These are phyloP conservation scores for Geotrichum macrosporum DNA, from an alignment of 1,139 yeast species.

Conservation along the genomic window DNA sequence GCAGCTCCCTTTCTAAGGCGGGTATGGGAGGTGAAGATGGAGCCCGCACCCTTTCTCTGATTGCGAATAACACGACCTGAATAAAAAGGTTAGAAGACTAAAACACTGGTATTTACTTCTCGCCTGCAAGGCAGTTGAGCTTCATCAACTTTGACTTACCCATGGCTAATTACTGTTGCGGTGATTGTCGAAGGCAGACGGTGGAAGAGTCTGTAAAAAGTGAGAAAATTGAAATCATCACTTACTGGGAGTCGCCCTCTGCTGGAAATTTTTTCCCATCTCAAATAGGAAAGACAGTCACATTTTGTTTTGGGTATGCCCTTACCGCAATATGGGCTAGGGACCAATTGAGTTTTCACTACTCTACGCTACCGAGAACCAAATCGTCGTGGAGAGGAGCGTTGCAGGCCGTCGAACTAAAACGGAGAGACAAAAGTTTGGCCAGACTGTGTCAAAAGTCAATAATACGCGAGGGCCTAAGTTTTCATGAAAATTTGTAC, in stretches of 20 bases:
- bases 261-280: conserved; percentile 7
- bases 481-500: too few relatives aligned
- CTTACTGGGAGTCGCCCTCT: conserved; percentile 3
- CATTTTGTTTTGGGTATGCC: too few relatives aligned
- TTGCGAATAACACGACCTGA: conserved; percentile 99
- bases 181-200: conserved; percentile 21
- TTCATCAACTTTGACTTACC: conserved; percentile 19
- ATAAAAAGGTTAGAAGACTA: neutral
- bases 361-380: too few relatives aligned
- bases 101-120: too few relatives aligned
- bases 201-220: conserved; percentile 12
- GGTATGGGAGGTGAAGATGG: conserved; percentile 99
- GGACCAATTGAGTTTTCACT: too few relatives aligned
- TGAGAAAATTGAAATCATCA: conserved; percentile 12
- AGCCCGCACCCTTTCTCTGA: conserved; percentile 99
- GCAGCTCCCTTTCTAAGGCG: conserved; percentile 99
- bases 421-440: too few relatives aligned
- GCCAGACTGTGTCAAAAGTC: too few relatives aligned
- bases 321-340: too few relatives aligned
- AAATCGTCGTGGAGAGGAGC: too few relatives aligned
- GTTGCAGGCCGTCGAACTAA: too few relatives aligned
- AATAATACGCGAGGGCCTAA: too few relatives aligned
- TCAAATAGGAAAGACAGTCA: conserved; percentile 7
- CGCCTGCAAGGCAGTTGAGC: too few relatives aligned
- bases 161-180: conserved; percentile 20